Base-by-base conservation (phyloP, 2,329 filamentous ascomycete species). In the Aureobasidium sp. region DNA sequence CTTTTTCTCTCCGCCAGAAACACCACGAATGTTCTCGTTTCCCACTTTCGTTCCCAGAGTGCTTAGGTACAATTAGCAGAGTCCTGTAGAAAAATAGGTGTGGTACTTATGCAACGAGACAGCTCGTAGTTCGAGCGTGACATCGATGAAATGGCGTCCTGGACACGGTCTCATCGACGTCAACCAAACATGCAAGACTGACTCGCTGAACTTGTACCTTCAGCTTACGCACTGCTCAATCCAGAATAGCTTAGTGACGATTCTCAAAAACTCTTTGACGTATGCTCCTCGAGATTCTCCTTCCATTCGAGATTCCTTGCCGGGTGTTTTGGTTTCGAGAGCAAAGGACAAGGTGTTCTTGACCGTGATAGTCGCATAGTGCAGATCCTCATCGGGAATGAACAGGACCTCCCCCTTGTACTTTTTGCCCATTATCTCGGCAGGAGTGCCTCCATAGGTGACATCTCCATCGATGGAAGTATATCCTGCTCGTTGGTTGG, bases 271-370 rank as follows among this genome's bases (percentile, higher is more conserved):
- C 69, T 87, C 83, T 21, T 84, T 81, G 64, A 92, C 78, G 62
- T 95, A 85, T 67, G 86, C 85, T 54, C 88, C 81, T 77, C 92
- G 92, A 78, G 93, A 93, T 16, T 88, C 86, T 27, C 89, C 90
- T 4, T 81, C 83, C 0, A 90, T 89, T 49, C 90, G 81, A 29
- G 53, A 57, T 0, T 44, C 53, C 73, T 92, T 91, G 15, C 88
- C 86, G 6, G 92, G 91, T 15, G 90, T 87, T 75, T 95, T 96
- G 37, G 87, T 89, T 69, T 94, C 89, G 3, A 95, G 77, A 0
- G 91, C 91, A 70, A 96, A 96, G 0, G 84, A 86, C 0, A 96
- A 82, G 0, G 92, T 96, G 72, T 96, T 90, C 60, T 89, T 88
- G 3, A 96, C 92, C 0, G 91, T 94, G 29, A 97, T 79, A 0